Conservation (phyloP, 2,329 filamentous ascomycete genomes). For the Alternaria ventricosa region DNA sequence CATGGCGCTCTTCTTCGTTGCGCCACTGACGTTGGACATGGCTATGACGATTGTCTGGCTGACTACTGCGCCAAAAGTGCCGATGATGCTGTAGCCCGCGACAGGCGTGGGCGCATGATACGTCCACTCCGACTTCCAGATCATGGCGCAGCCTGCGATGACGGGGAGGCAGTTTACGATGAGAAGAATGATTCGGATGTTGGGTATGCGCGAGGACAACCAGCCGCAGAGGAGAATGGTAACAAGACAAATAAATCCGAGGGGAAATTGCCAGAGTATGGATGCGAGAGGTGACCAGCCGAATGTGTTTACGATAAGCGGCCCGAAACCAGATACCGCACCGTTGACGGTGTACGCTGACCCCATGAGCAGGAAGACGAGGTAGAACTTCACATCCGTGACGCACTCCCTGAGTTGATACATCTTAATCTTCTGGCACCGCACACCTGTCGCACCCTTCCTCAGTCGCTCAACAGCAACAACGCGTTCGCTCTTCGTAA, state of each 20-base stretch:
- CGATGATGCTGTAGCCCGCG: slow-evolving; percentile 73
- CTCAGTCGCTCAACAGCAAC: slow-evolving; percentile 58
- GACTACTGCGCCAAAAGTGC: slow-evolving; percentile 75
- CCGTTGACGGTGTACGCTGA: slow-evolving; percentile 67
- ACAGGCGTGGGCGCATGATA: slow-evolving; percentile 71
- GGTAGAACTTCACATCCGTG: slow-evolving; percentile 53
- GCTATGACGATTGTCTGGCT: slow-evolving; percentile 65
- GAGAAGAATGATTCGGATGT: slow-evolving; percentile 71
- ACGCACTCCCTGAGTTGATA: slow-evolving; percentile 60
- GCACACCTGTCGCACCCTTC: slow-evolving; percentile 58
- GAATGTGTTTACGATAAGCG: slow-evolving; percentile 49
- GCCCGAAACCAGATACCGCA: slow-evolving; percentile 50
- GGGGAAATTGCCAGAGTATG: slow-evolving; percentile 70
- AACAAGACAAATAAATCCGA: slow-evolving; percentile 72
- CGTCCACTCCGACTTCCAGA: slow-evolving; percentile 72
- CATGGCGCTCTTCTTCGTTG: slow-evolving; percentile 81
- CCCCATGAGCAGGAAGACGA: slow-evolving; percentile 50
- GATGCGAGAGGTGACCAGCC: slow-evolving; percentile 51
- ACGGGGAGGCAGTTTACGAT: slow-evolving; percentile 73
- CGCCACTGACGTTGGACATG: slow-evolving; percentile 74
- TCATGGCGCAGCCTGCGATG: slow-evolving; percentile 75
- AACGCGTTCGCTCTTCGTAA: slow-evolving; percentile 66
- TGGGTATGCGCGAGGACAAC: slow-evolving; percentile 64
- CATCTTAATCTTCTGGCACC: slow-evolving; percentile 59
- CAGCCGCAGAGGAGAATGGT: slow-evolving; percentile 71